phyloP scores from a whole-genome alignment of 371 early-diverging fungal genomes.

The Dichotomocladium elegans region DNA sequence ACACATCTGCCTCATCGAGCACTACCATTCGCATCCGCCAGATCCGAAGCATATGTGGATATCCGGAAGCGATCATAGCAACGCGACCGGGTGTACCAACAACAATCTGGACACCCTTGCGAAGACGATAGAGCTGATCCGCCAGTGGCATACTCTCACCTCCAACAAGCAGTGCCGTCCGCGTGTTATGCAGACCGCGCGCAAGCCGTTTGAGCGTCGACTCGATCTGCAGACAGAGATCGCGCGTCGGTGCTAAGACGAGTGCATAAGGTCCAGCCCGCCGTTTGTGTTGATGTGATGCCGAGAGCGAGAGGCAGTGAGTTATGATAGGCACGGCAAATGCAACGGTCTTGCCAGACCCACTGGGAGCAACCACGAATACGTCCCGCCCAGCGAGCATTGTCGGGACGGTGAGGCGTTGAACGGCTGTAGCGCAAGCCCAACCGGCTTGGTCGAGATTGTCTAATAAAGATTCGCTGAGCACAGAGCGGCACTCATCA shows the following conservation, averaged over 20 bases:
- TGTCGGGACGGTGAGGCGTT: conserved; percentile 68
- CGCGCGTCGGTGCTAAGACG: conserved; percentile 58
- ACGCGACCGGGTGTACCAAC: conserved; percentile 62
- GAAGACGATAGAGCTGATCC: conserved; percentile 50
- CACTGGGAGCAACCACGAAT: conserved; percentile 64
- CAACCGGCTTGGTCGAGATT: conserved; percentile 43
- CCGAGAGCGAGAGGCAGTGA: conserved; percentile 49
- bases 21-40: conserved; percentile 53
- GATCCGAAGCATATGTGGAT: conserved; percentile 34
- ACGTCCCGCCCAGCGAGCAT: conserved; percentile 67
- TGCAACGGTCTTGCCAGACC: conserved; percentile 60
- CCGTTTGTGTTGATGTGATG: conserved; percentile 25
- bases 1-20: conserved; percentile 59
- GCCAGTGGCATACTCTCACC: conserved; percentile 46
- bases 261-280: conserved; percentile 51
- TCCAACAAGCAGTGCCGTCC: conserved; percentile 54
- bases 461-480: conserved; percentile 33
- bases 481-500: conserved; percentile 32
- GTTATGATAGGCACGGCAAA: conserved; percentile 51
- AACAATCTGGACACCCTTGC: conserved; percentile 54
- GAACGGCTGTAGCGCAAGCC: conserved; percentile 50
- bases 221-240: conserved; percentile 53
- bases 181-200: conserved; percentile 45
- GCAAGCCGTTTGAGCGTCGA: conserved; percentile 36
- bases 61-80: conserved; percentile 40